Evolutionary conservation across 345 rosid genomes (phyloP).

Genomic region (Eucalyptus decipiens): DNA sequence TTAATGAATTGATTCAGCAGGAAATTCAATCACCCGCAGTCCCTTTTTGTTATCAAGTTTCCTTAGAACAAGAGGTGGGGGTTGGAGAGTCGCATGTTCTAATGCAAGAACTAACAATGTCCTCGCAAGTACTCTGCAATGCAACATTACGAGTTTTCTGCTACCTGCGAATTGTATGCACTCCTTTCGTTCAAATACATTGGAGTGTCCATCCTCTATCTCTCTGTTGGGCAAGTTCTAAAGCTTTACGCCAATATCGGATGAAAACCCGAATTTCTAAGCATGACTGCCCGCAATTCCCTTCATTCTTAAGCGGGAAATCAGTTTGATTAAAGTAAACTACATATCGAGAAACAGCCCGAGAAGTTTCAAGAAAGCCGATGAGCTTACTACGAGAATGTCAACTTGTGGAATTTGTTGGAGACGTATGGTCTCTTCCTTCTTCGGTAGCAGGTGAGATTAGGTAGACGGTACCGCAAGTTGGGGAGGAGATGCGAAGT

Average conservation of each 20-base stretch:
- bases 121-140: conserved; percentile 26
- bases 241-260: too few species aligned
- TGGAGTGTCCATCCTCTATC: neutral
- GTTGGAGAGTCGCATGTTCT: neutral
- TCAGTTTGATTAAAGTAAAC: neutral
- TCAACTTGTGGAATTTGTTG: neutral
- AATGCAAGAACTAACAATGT: neutral
- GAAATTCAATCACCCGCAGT: neutral
- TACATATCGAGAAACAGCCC: neutral
- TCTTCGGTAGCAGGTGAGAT: neutral
- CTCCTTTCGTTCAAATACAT: neutral
- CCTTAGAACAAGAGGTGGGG: neutral
- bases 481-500: too few species aligned
- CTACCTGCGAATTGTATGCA: conserved; percentile 15
- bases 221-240: too few species aligned
- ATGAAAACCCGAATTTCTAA: neutral
- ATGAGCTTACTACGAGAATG: neutral
- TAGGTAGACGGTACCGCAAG: neutral
- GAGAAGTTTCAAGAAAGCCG: neutral
- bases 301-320: neutral
- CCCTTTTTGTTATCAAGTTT: neutral
- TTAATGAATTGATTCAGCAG: neutral
- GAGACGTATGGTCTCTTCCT: neutral
- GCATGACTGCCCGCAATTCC: neutral
- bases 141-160: conserved; percentile 35